Conservation (phyloP, 2,329 filamentous ascomycete genomes). For the Stenocarpella maydis region DNA sequence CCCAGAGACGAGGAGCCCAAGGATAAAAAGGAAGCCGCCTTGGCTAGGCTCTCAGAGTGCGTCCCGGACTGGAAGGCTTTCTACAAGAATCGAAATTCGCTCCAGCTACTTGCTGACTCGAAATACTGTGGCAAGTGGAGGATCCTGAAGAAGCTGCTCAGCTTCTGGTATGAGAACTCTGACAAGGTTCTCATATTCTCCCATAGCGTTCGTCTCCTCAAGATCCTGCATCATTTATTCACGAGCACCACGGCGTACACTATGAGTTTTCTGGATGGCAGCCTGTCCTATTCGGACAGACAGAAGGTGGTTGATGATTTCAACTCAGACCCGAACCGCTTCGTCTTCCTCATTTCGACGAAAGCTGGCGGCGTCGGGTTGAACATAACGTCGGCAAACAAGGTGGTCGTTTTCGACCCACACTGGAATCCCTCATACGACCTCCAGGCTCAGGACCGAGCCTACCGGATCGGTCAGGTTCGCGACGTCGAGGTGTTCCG, state of each 20-base stretch:
- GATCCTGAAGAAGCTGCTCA: constrained; percentile 83
- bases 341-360: constrained; percentile 95
- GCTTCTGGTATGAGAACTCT: constrained; percentile 87
- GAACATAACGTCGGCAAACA: constrained; percentile 97
- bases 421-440: constrained; percentile 98
- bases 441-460: constrained; percentile 93
- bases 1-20: constrained; percentile 65
- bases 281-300: constrained; percentile 83
- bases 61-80: constrained; percentile 80
- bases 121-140: constrained; percentile 98
- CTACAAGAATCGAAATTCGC: constrained; percentile 78
- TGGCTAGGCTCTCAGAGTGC: constrained; percentile 76
- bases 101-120: constrained; percentile 82
- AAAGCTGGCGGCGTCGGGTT: constrained; percentile 91
- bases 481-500: constrained; percentile 96
- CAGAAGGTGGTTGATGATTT: constrained; percentile 86
- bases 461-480: constrained; percentile 92
- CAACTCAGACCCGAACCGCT: constrained; percentile 86
- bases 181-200: constrained; percentile 97
- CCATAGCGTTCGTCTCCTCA: constrained; percentile 85
- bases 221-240: constrained; percentile 86
- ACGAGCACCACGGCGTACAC: constrained; percentile 85
- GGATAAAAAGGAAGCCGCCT: constrained; percentile 81
- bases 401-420: constrained; percentile 95
- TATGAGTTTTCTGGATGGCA: constrained; percentile 89